Percentiles rank a stretch among this genome's conserved stretches.
phyloP scores from a whole-genome alignment of 257 asterid species.

The Verbascum thapsus region DNA sequence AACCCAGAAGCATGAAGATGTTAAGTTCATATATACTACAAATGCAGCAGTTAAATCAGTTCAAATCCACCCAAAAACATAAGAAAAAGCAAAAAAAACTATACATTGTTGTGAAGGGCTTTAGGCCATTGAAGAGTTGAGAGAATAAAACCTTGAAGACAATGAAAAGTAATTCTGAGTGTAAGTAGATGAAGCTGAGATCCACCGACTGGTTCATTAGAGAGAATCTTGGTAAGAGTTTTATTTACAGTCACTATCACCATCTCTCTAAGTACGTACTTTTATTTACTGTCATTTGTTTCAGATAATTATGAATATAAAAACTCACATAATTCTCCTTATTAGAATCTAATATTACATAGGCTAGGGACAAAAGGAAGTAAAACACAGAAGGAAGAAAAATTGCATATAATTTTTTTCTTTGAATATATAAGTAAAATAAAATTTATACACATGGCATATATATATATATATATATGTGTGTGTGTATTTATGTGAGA shows the following conservation, averaged over 20 bases:
- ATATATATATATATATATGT: too few relatives aligned
- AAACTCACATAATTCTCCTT: too few relatives aligned
- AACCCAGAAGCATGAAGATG: neutral
- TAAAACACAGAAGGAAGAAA: too few relatives aligned
- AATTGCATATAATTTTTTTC: too few relatives aligned
- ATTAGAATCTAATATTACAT: too few relatives aligned
- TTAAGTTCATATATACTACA: too few relatives aligned
- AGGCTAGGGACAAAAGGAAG: too few relatives aligned
- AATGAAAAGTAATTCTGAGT: conserved; percentile 28
- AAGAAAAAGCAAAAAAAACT: neutral
- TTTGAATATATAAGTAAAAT: too few relatives aligned
- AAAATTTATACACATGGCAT: too few relatives aligned
- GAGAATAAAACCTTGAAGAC: conserved; percentile 45
- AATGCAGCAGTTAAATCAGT: too few relatives aligned
- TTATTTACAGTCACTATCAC: conserved; percentile 39
- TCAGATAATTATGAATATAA: neutral
- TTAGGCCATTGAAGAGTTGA: conserved; percentile 32
- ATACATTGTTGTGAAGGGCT: conserved; percentile 20
- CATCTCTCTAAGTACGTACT: neutral
- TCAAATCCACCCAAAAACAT: neutral
- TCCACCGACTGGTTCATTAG: conserved; percentile 47
- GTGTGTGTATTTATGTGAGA: too few relatives aligned
- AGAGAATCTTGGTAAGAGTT: conserved; percentile 57
- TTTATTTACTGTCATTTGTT: conserved; percentile 2
- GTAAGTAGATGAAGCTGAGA: conserved; percentile 43